Evolutionary conservation across 2,329 filamentous ascomycete species (phyloP), one percentile per base, ranked within the genome.

Genomic region (Aspergillus niger): DNA sequence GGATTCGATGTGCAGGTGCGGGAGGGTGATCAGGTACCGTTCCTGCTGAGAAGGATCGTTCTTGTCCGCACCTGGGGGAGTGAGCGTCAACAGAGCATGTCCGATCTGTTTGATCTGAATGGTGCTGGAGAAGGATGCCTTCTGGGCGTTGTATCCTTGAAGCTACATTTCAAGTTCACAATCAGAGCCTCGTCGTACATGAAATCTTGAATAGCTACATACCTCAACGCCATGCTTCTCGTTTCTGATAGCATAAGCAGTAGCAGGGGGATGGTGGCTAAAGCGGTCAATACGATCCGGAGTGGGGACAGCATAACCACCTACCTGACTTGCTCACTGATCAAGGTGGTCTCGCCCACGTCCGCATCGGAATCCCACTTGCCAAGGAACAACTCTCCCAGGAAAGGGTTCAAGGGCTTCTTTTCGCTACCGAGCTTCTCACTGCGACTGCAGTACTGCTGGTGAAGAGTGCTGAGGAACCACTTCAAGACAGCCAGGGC

Each of bases 61-160:
- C 66, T 84, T 78, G 70, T 76, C 82, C 20, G 78, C 78, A 60
- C 90, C 89, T 22, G 75, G 80, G 43, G 70, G 72, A 48, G 74
- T 79, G 61, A 97, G 80, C 53, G 91, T 90, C 65, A 94, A 84
- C 36, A 96, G 81, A 43, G 93, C 93, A 73, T 97, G 93, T 38
- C 94, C 94, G 68, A 96, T 89, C 80, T 96, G 92, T 83, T 96
- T 97, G 73, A 99, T 90, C 71, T 94, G 90, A 76, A 98, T 97
- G 48, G 94, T 97, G 68, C 90, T 89, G 64, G 90, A 91, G 78
- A 99, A 97, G 15, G 92, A 96, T 3, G 94, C 93, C 77, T 97
- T 98, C 74, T 98, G 95, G 15, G 91, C 94, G 72, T 98, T 97
- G 81, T 97, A 97, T 56, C 94, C 94, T 80, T 87, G 82, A 22